Evolutionary conservation across 2,329 filamentous ascomycete genomes (phyloP).

Genomic region (Rachicladosporium sp.): DNA sequence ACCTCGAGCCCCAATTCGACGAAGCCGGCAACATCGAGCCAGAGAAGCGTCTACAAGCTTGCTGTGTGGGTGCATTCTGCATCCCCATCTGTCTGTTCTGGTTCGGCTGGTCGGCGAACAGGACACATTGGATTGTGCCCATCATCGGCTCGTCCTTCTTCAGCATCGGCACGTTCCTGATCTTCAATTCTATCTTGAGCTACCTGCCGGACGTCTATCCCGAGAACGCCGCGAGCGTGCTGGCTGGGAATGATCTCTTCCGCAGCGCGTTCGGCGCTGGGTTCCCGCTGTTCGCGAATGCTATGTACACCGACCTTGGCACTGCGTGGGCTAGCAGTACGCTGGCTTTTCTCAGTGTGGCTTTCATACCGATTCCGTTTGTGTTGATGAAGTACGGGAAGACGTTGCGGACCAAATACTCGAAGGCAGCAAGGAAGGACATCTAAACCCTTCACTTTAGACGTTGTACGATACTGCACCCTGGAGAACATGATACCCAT

Average conservation of each 20-base stretch:
- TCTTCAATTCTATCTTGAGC: slow-evolving; percentile 33
- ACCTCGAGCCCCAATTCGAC: slow-evolving; percentile 26
- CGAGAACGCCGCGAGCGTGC: slow-evolving; percentile 26
- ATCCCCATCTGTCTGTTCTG: slow-evolving; percentile 30
- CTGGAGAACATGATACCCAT: too few species aligned
- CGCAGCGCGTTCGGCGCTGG: slow-evolving; percentile 27
- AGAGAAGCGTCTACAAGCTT: slow-evolving; percentile 25
- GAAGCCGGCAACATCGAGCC: slow-evolving; percentile 25
- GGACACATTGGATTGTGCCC: slow-evolving; percentile 27
- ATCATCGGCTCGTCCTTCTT: slow-evolving; percentile 23
- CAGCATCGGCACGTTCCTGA: slow-evolving; percentile 24
- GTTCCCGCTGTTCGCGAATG: slow-evolving; percentile 28
- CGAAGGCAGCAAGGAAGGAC: too few species aligned
- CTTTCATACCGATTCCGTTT: slow-evolving; percentile 36
- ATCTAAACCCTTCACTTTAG: too few species aligned
- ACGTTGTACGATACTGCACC: too few species aligned
- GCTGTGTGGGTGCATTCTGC: slow-evolving; percentile 24
- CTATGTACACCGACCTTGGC: slow-evolving; percentile 30
- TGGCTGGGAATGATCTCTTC: slow-evolving; percentile 31
- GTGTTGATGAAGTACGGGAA: slow-evolving; percentile 24
- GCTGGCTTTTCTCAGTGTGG: slow-evolving; percentile 29
- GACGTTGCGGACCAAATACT: too few species aligned
- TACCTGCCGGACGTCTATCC: slow-evolving; percentile 27
- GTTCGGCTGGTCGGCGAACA: slow-evolving; percentile 26
- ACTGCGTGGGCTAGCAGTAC: slow-evolving; percentile 30